These are phyloP conservation scores for Xylariales sp. DNA, from an alignment of 2,329 filamentous ascomycete genomes.

Conservation along the genomic window DNA sequence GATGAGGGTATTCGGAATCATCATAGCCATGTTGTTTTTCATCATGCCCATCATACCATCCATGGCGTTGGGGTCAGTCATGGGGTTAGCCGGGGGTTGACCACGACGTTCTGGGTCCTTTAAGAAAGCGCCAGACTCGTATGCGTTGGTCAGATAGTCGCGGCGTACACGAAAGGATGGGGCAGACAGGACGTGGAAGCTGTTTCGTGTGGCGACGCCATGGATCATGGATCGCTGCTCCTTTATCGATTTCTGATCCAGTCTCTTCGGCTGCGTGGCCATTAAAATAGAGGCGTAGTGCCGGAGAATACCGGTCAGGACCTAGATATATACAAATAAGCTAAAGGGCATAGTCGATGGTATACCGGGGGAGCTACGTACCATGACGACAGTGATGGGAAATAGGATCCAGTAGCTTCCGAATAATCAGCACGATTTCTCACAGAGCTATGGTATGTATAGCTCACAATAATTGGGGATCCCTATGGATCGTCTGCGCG, in stretches of 20 bases:
- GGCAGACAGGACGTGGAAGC: constrained; percentile 82
- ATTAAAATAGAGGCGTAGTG: constrained; percentile 97
- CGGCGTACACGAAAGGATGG: constrained; percentile 83
- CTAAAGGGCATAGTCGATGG: not conserved
- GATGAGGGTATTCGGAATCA: constrained; percentile 97
- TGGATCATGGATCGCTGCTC: constrained; percentile 88
- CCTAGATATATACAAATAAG: constrained; percentile 57
- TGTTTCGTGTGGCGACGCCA: constrained; percentile 84
- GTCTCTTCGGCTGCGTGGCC: constrained; percentile 83
- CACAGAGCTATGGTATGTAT: constrained; percentile 16
- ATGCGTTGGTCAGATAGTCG: constrained; percentile 81
- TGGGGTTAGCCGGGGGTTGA: constrained; percentile 90
- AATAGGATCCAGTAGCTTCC: constrained; percentile 97
- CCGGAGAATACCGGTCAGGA: constrained; percentile 92
- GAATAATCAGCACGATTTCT: constrained; percentile 31
- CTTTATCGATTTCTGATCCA: constrained; percentile 78
- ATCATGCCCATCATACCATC: constrained; percentile 99
- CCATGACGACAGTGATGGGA: constrained; percentile 97
- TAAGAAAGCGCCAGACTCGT: constrained; percentile 86
- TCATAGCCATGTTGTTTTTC: constrained; percentile 99
- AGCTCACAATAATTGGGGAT: constrained; percentile 95
- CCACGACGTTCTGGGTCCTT: constrained; percentile 89
- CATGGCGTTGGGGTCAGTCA: constrained; percentile 96
- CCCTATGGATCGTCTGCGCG: constrained; percentile 95
- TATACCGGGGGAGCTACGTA: constrained; percentile 49